These are phyloP conservation scores for Echium plantagineum DNA, from an alignment of 257 asterid genomes.

Conservation along the genomic window DNA sequence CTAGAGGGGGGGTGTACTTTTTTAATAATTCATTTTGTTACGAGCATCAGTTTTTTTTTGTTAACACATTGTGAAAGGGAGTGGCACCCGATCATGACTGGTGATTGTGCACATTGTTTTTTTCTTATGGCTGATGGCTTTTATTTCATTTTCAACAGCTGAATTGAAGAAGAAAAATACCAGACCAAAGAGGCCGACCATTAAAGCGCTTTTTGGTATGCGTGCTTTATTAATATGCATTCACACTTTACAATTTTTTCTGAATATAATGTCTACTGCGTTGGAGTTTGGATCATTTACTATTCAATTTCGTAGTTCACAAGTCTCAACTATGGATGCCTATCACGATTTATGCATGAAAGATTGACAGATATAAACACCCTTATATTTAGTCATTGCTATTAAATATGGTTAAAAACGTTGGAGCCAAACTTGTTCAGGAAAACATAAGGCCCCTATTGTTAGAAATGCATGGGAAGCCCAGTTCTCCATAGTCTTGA, in stretches of 20 bases:
- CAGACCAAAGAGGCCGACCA: conserved; percentile 70
- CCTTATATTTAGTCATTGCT: background rate
- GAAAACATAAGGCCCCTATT: too few relatives aligned
- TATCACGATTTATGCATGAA: too few relatives aligned
- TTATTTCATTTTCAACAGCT: conserved; percentile 36
- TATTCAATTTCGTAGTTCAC: too few relatives aligned
- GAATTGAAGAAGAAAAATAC: conserved; percentile 80
- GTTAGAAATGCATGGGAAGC: too few relatives aligned
- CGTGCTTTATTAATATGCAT: background rate
- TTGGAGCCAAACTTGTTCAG: too few relatives aligned
- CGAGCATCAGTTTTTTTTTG: background rate
- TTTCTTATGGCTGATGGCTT: conserved; percentile 13
- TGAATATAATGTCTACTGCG: background rate
- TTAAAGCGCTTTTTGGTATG: conserved; percentile 86
- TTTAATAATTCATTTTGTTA: background rate
- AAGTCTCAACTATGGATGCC: too few relatives aligned
- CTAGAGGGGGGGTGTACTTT: background rate
- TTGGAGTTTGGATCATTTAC: background rate
- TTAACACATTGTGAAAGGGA: background rate
- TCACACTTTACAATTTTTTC: background rate
- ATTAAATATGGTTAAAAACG: too few relatives aligned
- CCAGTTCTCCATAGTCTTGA: too few relatives aligned
- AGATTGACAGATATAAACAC: too few relatives aligned
- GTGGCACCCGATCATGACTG: background rate
- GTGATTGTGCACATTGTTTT: background rate